phyloP scores from a whole-genome alignment of 2,329 filamentous ascomycete genomes.

The Alternaria sp. region DNA sequence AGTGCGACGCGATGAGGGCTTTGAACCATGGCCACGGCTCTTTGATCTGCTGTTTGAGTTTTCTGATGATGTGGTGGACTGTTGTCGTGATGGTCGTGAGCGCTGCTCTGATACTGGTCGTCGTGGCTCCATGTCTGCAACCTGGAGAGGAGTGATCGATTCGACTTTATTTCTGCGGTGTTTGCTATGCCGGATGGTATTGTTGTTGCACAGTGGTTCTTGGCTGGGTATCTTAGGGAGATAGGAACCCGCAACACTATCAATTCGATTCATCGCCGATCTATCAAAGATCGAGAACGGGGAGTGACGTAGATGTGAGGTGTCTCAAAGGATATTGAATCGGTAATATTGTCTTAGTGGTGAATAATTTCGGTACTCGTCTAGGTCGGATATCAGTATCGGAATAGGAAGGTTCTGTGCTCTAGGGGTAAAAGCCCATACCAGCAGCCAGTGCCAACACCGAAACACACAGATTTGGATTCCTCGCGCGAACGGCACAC shows the following conservation, averaged over 20 bases:
- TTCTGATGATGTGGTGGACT: conserved; percentile 37
- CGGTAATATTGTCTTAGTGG: conserved; percentile 19
- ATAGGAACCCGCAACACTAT: conserved; percentile 41
- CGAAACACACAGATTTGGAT: conserved; percentile 17
- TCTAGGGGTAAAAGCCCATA: conserved; percentile 27
- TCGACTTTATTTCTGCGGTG: conserved; percentile 17
- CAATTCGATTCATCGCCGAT: conserved; percentile 42
- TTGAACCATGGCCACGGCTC: conserved; percentile 36
- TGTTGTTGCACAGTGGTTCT: conserved; percentile 26
- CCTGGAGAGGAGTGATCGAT: neutral
- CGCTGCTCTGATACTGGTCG: conserved; percentile 37
- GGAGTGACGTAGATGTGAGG: conserved; percentile 23
- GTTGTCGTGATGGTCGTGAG: conserved; percentile 29
- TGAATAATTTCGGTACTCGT: conserved; percentile 31
- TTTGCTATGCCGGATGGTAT: conserved; percentile 26
- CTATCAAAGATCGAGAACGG: conserved; percentile 25
- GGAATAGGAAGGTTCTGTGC: conserved; percentile 26
- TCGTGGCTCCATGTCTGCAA: conserved; percentile 18
- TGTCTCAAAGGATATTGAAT: conserved; percentile 18
- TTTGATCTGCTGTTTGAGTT: conserved; percentile 38
- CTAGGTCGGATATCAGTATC: conserved; percentile 30
- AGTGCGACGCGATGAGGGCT: conserved; percentile 44
- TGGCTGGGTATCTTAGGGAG: conserved; percentile 22
- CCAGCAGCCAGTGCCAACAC: conserved; percentile 34
- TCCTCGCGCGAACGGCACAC: neutral